A percentile compares a stretch with the other conserved stretches of the same genome.
Conservation (phyloP, 148 eudicot species). For the Spergularia marina region DNA sequence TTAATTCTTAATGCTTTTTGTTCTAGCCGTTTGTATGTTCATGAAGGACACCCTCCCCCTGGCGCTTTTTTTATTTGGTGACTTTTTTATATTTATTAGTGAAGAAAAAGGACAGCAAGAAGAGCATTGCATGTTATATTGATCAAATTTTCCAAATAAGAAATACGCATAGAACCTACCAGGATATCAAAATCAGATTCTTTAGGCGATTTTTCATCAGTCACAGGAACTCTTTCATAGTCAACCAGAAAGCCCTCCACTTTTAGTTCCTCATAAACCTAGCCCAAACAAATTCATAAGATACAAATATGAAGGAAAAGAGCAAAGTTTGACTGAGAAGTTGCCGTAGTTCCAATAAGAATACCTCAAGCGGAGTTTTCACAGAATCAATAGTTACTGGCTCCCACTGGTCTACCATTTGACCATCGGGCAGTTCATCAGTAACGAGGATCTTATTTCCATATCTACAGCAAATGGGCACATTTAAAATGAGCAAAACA, state of each 20-base stretch:
- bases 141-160: not conserved
- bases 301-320: constrained; percentile 21
- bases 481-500: not conserved
- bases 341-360: not conserved
- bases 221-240: constrained; percentile 91
- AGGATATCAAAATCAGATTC: constrained; percentile 93
- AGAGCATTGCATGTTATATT: not conserved
- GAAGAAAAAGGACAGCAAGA: not conserved
- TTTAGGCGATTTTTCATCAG: constrained; percentile 95
- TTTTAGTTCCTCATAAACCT: constrained; percentile 88
- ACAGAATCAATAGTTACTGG: constrained; percentile 75
- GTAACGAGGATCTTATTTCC: constrained; percentile 91
- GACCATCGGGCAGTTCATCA: constrained; percentile 97
- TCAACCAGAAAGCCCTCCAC: constrained; percentile 60
- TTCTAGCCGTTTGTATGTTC: not conserved
- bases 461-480: constrained; percentile 50
- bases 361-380: constrained; percentile 86
- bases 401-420: constrained; percentile 99
- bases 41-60: not conserved
- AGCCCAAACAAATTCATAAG: constrained; percentile 22
- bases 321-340: not conserved
- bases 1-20: not conserved
- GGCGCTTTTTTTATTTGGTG: not conserved
- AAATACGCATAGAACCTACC: constrained; percentile 41
- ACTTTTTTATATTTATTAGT: not conserved